A percentile compares a stretch with the other conserved stretches of the same genome.
Evolutionary conservation across 1,284 basidiomycete genomes (phyloP).

Genomic region (Sanguinoderma infundibulare): DNA sequence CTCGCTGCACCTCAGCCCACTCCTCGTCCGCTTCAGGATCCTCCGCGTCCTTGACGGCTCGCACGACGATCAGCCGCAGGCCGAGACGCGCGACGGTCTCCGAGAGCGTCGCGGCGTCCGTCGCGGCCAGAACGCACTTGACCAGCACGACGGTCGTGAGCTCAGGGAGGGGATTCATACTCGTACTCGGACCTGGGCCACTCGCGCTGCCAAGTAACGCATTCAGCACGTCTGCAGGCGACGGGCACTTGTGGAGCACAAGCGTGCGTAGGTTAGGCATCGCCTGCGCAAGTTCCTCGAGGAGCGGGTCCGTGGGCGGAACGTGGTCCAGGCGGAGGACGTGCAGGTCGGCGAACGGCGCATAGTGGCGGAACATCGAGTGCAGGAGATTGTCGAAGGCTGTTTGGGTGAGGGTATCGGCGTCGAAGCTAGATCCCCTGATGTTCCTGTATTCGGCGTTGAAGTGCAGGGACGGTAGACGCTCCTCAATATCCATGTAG

Average conservation of each 20-base stretch:
- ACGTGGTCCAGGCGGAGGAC: slow-evolving; percentile 1
- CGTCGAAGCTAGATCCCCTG: not conserved
- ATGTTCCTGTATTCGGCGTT: not conserved
- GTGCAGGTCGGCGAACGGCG: not conserved
- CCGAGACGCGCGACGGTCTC: not conserved
- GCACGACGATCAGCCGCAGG: not conserved
- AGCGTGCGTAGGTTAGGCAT: not conserved
- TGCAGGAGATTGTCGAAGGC: not conserved
- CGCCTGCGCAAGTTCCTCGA: not conserved
- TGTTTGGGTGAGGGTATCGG: not conserved
- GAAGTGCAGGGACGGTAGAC: not conserved
- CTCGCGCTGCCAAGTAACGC: not conserved
- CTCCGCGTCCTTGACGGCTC: not conserved
- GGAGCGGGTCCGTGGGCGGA: not conserved
- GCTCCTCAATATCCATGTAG: not conserved
- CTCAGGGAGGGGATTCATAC: not conserved
- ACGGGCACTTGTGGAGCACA: not conserved
- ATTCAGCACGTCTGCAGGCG: not conserved
- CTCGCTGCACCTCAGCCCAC: not conserved
- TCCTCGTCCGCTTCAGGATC: not conserved
- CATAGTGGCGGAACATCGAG: not conserved
- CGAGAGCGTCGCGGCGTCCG: not conserved
- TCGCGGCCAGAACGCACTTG: not conserved
- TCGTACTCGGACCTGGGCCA: not conserved
- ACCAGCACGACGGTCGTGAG: not conserved